Percentiles rank a stretch among this genome's conserved stretches.
Evolutionary conservation across 345 rosid genomes (phyloP).

Genomic region (Cardamine chenopodiifolia): DNA sequence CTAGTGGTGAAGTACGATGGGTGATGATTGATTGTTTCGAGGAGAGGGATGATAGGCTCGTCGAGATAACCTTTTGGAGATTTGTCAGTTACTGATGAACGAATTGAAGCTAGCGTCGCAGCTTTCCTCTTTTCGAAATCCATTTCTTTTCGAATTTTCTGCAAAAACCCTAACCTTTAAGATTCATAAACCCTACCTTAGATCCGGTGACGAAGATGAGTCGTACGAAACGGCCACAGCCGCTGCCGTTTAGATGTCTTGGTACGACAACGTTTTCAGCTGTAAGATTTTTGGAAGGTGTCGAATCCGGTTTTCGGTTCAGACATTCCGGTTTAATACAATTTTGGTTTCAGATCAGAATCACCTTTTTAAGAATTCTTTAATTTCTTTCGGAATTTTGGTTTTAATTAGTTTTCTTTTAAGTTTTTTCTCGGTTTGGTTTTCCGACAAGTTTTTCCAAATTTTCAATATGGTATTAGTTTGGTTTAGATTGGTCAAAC

Average conservation of each 20-base stretch:
- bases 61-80: conserved; percentile 85
- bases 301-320: background rate
- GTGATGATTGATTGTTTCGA: conserved; percentile 68
- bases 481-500: no score
- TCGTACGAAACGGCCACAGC: background rate
- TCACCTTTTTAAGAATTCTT: background rate
- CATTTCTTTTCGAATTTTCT: conserved; percentile 41
- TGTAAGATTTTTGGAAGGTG: background rate
- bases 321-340: background rate
- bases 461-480: no score
- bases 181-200: conserved; percentile 25
- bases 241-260: background rate
- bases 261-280: background rate
- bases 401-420: background rate
- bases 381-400: background rate
- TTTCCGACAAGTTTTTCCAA: no score
- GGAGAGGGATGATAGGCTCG: conserved; percentile 73
- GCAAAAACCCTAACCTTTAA: conserved; percentile 18
- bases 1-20: conserved; percentile 87
- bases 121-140: conserved; percentile 83
- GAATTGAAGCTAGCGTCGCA: conserved; percentile 57
- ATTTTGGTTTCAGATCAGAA: background rate
- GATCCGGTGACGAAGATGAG: conserved; percentile 9
- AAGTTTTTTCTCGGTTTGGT: background rate
- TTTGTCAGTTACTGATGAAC: conserved; percentile 60